A percentile compares a stretch with the other conserved stretches of the same genome.
Conservation (phyloP, 2,329 filamentous ascomycete species). For the Xylaria sp. region DNA sequence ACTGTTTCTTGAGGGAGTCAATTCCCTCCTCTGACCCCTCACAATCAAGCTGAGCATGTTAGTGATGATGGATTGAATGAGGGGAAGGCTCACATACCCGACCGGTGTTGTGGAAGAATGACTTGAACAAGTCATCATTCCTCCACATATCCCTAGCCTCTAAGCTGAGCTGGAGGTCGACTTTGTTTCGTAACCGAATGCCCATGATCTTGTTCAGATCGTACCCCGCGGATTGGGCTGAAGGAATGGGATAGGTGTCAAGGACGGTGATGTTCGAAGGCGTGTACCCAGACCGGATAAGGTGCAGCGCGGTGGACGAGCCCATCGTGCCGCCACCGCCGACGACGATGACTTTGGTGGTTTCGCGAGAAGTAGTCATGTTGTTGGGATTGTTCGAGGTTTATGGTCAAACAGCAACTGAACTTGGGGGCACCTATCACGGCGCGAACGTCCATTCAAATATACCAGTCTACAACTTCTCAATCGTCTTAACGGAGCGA, state of each 20-base stretch:
- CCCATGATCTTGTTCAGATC: conserved; percentile 53
- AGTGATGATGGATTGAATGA: conserved; percentile 8
- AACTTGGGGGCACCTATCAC: not conserved
- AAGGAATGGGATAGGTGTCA: conserved; percentile 49
- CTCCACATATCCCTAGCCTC: conserved; percentile 45
- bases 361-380: conserved; percentile 30
- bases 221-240: conserved; percentile 49
- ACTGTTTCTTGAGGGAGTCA: conserved; percentile 36
- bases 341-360: conserved; percentile 43
- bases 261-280: conserved; percentile 49
- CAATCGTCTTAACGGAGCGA: not conserved
- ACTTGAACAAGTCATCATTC: conserved; percentile 46
- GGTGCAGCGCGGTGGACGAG: conserved; percentile 50
- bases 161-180: conserved; percentile 37
- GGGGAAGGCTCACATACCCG: conserved; percentile 37
- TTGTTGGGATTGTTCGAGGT: not conserved
- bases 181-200: conserved; percentile 38
- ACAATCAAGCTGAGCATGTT: conserved; percentile 36
- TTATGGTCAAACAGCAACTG: not conserved
- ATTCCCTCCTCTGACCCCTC: conserved; percentile 39
- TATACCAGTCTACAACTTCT: not conserved
- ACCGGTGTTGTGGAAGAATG: conserved; percentile 49
- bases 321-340: conserved; percentile 53
- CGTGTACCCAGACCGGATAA: conserved; percentile 46
- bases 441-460: conserved; percentile 1